These are phyloP conservation scores for Cantharellus anzutake DNA, from an alignment of 768 basidiomycete genomes.

Conservation along the genomic window DNA sequence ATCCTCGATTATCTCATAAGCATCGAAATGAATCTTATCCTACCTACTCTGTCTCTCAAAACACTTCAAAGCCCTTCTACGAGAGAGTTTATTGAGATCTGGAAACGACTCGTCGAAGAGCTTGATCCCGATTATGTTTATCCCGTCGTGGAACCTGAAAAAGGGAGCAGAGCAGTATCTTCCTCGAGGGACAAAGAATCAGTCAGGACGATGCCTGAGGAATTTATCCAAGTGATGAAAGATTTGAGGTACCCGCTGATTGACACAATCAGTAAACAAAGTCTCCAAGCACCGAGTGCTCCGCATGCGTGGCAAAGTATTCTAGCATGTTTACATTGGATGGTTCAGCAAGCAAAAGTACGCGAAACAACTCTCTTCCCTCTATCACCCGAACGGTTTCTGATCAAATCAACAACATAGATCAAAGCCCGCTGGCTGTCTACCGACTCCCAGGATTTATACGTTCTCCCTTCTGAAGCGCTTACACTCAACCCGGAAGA, in stretches of 20 bases:
- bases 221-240: slow-evolving; percentile 57
- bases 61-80: slow-evolving; percentile 61
- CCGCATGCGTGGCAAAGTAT: slow-evolving; percentile 86
- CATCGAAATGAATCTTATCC: slow-evolving; percentile 11
- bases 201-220: slow-evolving; percentile 25
- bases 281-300: slow-evolving; percentile 72
- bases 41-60: slow-evolving; percentile 35
- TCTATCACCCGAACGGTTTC: slow-evolving; percentile 15
- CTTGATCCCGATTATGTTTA: slow-evolving; percentile 51
- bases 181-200: no score
- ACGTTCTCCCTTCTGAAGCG: neutral
- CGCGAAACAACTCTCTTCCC: neutral
- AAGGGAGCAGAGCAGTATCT: slow-evolving; percentile 29
- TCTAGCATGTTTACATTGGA: slow-evolving; percentile 81
- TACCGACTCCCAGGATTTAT: slow-evolving; percentile 15
- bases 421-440: slow-evolving; percentile 15
- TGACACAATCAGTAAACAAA: slow-evolving; percentile 62
- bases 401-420: slow-evolving; percentile 19
- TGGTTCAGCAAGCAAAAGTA: slow-evolving; percentile 73
- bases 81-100: slow-evolving; percentile 73
- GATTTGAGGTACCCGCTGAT: slow-evolving; percentile 67
- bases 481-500: slow-evolving; percentile 6
- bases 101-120: slow-evolving; percentile 51
- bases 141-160: slow-evolving; percentile 22
- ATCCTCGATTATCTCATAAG: slow-evolving; percentile 49